phyloP scores from a whole-genome alignment of 169 alveolate genomes.

The Perkinsus chesapeaki region DNA sequence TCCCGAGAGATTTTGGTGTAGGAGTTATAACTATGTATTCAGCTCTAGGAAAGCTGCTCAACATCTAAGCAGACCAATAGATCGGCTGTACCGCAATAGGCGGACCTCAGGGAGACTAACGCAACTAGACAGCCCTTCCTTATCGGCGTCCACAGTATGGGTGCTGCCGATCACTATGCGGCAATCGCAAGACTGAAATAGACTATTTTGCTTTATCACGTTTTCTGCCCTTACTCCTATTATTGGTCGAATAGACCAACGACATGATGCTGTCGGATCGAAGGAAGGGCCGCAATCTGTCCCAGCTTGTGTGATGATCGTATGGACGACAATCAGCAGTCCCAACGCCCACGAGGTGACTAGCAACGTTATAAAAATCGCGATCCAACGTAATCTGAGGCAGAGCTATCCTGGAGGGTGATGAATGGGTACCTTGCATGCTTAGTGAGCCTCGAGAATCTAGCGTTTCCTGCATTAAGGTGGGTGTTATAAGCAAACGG shows the following conservation, averaged over 20 bases:
- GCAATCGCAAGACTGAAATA: not conserved
- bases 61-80: not conserved
- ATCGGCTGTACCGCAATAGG: not conserved
- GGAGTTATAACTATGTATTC: not conserved
- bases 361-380: not conserved
- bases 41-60: not conserved
- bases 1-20: not conserved
- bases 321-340: not conserved
- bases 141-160: not conserved
- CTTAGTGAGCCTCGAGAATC: not conserved
- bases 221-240: not conserved
- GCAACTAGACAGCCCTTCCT: not conserved
- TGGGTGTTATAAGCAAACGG: not conserved
- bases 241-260: not conserved
- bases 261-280: not conserved
- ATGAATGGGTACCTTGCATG: not conserved
- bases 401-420: not conserved
- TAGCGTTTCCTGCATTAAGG: not conserved
- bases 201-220: not conserved
- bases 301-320: not conserved
- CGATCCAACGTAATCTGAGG: not conserved
- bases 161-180: not conserved
- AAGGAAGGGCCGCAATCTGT: not conserved
- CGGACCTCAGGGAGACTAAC: not conserved
- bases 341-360: not conserved